Base-by-base conservation (phyloP, 805 yeast species). In the Candida patagonica region DNA sequence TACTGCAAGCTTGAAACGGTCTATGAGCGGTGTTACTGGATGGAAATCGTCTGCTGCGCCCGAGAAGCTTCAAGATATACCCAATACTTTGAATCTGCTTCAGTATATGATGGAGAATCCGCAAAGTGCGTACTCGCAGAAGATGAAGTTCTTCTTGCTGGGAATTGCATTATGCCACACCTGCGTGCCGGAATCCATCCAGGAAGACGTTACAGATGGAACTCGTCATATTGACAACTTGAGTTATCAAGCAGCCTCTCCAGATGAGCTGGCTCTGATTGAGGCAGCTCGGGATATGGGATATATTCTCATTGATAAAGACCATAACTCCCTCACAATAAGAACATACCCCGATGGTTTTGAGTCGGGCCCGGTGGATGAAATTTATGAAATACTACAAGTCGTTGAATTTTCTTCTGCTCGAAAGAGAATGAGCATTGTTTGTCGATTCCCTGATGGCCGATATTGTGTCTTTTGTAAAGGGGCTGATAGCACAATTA, bases 211-310 rank as follows among this genome's bases (percentile, higher is more conserved):
- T 1, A 57, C 46, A 1, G 55, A 52, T 4, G 55, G 53, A 19
- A 51, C 42, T 8, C 68, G 23, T 9, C 45, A 44, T 27, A 17
- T 87, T 19, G 78, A 76, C 42, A 65, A 68, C 17, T 73, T 88
- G 7, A 78, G 74, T 38, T 92, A 92, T 52, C 96, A 89, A 56
- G 85, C 97, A 0, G 78, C 97, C 0, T 88, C 96, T 0, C 99
- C 98, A 0, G 99, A 92, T 61, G 99, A 92, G 57, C 62, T 88
- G 37, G 98, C 99, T 0, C 64, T 92, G 23, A 89, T 92, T 2
- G 76, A 80, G 34, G 98, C 97, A 1, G 98, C 98, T 0, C 71
- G 95, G 49, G 98, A 92, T 55, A 69, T 92, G 68, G 99, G 99
- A 0, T 92, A 69, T 57, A 77, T 88, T n/a, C 82, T 88, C 6